These are phyloP conservation scores for Escallonia herrerae DNA, from an alignment of 129 eudicot species.

Conservation along the genomic window DNA sequence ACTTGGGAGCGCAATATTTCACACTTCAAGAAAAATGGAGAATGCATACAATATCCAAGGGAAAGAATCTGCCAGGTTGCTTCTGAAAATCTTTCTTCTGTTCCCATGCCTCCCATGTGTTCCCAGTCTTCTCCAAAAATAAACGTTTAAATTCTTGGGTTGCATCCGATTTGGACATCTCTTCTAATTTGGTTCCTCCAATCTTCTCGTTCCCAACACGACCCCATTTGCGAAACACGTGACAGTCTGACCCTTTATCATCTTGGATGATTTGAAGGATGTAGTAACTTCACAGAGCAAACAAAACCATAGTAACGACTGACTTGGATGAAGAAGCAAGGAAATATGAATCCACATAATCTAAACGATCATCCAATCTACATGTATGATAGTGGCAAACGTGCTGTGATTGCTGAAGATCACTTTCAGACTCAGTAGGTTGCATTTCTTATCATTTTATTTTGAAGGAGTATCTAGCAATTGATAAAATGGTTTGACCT, in stretches of 20 bases:
- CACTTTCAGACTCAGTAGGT: too few species aligned
- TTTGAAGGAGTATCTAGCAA: too few species aligned
- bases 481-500: too few species aligned
- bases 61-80: slow-evolving; percentile 81
- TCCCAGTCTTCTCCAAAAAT: slow-evolving; percentile 91
- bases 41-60: slow-evolving; percentile 75
- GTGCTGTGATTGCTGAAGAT: too few species aligned
- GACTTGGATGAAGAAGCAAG: too few species aligned
- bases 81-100: slow-evolving; percentile 54
- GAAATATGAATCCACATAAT: too few species aligned
- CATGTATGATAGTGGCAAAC: too few species aligned
- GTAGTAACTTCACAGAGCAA: slow-evolving; percentile 58
- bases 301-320: slow-evolving; percentile 1
- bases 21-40: neutral
- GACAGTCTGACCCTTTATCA: slow-evolving; percentile 75
- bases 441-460: too few species aligned
- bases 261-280: slow-evolving; percentile 94
- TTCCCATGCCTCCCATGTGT: slow-evolving; percentile 89
- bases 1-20: neutral
- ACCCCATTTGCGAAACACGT: slow-evolving; percentile 97
- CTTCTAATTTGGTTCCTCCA: slow-evolving; percentile 71
- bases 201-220: slow-evolving; percentile 91
- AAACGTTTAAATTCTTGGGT: slow-evolving; percentile 69
- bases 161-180: slow-evolving; percentile 59
- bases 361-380: too few species aligned